Percentiles rank a stretch among this genome's conserved stretches.
These are phyloP conservation scores for Apiotrichum domesticum DNA, from an alignment of 1,284 basidiomycete genomes.

Conservation along the genomic window DNA sequence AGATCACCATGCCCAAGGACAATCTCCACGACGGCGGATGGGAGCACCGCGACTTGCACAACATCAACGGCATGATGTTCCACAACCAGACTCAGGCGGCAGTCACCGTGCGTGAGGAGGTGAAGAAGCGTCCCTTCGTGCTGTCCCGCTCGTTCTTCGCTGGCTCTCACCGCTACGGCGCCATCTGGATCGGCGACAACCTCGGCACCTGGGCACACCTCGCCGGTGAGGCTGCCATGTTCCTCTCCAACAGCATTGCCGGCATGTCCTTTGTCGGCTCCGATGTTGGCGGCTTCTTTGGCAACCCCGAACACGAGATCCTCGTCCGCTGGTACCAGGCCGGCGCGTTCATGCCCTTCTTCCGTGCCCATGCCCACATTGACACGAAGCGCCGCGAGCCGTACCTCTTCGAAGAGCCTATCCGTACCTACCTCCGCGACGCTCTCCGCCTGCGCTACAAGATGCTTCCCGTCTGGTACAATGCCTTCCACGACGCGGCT, in stretches of 20 bases:
- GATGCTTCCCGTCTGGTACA: slow-evolving; percentile 93
- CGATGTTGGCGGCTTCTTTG: slow-evolving; percentile 98
- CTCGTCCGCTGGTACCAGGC: slow-evolving; percentile 96
- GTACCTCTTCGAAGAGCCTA: slow-evolving; percentile 83
- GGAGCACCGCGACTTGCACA: slow-evolving; percentile 87
- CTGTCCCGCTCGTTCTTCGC: slow-evolving; percentile 92
- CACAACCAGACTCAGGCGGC: slow-evolving; percentile 83
- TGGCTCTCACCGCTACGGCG: slow-evolving; percentile 90
- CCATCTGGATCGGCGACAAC: slow-evolving; percentile 99
- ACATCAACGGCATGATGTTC: slow-evolving; percentile 49
- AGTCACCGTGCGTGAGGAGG: slow-evolving; percentile 65
- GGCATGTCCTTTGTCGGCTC: slow-evolving; percentile 92
- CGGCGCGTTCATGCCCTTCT: slow-evolving; percentile 92
- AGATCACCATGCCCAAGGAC: slow-evolving; percentile 95
- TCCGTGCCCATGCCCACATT: slow-evolving; percentile 96
- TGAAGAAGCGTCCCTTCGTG: slow-evolving; percentile 81
- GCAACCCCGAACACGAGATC: slow-evolving; percentile 90
- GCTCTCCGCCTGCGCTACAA: slow-evolving; percentile 78
- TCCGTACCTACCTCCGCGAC: slow-evolving; percentile 72
- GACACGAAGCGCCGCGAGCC: slow-evolving; percentile 98
- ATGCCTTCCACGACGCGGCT: slow-evolving; percentile 82
- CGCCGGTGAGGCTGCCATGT: slow-evolving; percentile 88
- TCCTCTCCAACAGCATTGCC: slow-evolving; percentile 81
- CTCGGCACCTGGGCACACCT: slow-evolving; percentile 95
- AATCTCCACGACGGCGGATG: slow-evolving; percentile 82